These are phyloP conservation scores for Fusarium falciforme DNA, from an alignment of 2,329 filamentous ascomycete genomes.

Conservation along the genomic window DNA sequence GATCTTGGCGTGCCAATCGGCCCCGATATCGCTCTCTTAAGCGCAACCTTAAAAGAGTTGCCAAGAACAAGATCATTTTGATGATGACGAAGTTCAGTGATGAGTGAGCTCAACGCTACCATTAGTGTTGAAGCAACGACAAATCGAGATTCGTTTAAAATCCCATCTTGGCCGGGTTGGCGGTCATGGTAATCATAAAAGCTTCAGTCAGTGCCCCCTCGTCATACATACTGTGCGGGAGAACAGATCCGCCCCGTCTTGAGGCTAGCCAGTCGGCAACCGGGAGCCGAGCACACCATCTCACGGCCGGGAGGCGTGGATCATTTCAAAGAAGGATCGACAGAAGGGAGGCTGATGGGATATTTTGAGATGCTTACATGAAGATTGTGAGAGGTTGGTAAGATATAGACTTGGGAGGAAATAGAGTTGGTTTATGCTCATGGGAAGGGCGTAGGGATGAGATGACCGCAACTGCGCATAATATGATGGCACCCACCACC, in stretches of 20 bases:
- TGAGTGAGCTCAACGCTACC: background rate
- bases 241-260: background rate
- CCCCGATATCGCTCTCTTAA: background rate
- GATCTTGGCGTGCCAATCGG: background rate
- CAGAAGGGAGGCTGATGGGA: conserved; percentile 2
- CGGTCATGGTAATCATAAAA: background rate
- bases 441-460: background rate
- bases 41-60: background rate
- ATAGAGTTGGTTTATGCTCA: background rate
- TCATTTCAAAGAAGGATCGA: background rate
- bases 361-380: conserved; percentile 13
- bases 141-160: background rate
- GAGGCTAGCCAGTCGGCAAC: conserved; percentile 14
- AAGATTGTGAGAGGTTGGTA: background rate
- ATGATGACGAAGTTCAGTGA: background rate
- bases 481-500: background rate
- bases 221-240: background rate
- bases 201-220: background rate
- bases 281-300: conserved; percentile 30
- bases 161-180: background rate
- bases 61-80: background rate
- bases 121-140: background rate
- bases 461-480: background rate
- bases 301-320: background rate
- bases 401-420: background rate